These are phyloP conservation scores for Exophiala xenobiotica DNA, from an alignment of 2,329 filamentous ascomycete species.

Conservation along the genomic window DNA sequence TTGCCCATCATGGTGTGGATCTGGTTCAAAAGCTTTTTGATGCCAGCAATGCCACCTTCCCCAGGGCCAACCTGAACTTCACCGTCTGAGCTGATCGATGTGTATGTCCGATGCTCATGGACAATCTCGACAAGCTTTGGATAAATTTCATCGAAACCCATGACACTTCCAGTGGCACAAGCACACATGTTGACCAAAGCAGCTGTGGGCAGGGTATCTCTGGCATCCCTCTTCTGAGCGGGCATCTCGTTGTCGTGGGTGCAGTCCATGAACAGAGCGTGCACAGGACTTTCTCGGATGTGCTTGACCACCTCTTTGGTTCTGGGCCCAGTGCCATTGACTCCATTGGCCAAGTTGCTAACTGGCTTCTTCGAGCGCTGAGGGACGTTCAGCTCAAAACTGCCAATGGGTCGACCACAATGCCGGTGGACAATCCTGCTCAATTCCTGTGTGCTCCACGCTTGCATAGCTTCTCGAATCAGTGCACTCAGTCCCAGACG, in stretches of 20 bases:
- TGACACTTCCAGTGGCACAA: slow-evolving; percentile 90
- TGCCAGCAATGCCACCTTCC: slow-evolving; percentile 80
- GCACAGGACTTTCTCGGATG: slow-evolving; percentile 84
- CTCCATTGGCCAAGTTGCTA: slow-evolving; percentile 35
- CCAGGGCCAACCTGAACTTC: slow-evolving; percentile 65
- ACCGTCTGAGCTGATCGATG: slow-evolving; percentile 67
- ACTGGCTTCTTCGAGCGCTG: slow-evolving; percentile 34
- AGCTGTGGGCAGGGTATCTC: slow-evolving; percentile 90
- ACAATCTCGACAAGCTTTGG: slow-evolving; percentile 91
- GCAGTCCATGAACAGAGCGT: slow-evolving; percentile 98
- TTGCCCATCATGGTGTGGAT: slow-evolving; percentile 95
- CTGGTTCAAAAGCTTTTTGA: slow-evolving; percentile 91
- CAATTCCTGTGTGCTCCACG: slow-evolving; percentile 91
- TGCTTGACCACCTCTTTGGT: slow-evolving; percentile 67
- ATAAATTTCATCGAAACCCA: slow-evolving; percentile 97
- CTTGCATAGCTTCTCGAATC: slow-evolving; percentile 97
- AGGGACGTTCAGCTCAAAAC: slow-evolving; percentile 79
- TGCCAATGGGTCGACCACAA: slow-evolving; percentile 90
- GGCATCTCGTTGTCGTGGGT: slow-evolving; percentile 98
- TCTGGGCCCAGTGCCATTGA: slow-evolving; percentile 30
- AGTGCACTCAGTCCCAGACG: slow-evolving; percentile 85
- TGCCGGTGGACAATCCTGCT: slow-evolving; percentile 91
- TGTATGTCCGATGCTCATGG: slow-evolving; percentile 80
- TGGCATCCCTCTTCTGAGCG: slow-evolving; percentile 88
- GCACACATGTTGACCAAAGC: slow-evolving; percentile 95